phyloP scores from a whole-genome alignment of 352 stramenopile species.

The Phytophthora crassamura region DNA sequence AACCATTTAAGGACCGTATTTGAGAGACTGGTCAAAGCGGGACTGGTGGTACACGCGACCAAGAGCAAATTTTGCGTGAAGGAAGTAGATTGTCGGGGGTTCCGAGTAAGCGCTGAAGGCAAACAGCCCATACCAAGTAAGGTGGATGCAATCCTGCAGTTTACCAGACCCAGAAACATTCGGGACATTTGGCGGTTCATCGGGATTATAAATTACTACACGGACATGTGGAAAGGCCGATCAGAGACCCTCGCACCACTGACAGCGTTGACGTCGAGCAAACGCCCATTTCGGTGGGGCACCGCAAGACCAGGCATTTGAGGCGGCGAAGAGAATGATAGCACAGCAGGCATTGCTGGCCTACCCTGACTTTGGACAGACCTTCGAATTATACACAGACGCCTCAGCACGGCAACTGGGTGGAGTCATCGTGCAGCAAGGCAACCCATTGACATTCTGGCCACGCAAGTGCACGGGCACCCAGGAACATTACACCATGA shows the following conservation, averaged over 20 bases:
- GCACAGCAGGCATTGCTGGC: neutral
- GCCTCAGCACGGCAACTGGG: neutral
- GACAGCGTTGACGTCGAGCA: neutral
- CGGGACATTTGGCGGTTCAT: conserved; percentile 5
- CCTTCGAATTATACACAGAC: conserved; percentile 7
- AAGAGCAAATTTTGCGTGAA: conserved; percentile 14
- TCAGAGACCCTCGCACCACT: neutral
- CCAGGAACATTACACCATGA: neutral
- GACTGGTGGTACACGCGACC: neutral
- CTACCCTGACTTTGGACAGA: neutral
- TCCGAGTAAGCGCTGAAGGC: neutral
- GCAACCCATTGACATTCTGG: conserved; percentile 2
- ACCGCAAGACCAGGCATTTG: neutral
- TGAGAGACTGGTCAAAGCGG: neutral
- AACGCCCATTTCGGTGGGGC: neutral
- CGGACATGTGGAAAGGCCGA: conserved; percentile 4
- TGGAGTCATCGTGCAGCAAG: conserved; percentile 3
- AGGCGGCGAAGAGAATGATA: conserved; percentile 1
- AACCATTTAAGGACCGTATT: conserved; percentile 1
- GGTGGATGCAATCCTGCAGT: neutral
- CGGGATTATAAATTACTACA: conserved; percentile 15
- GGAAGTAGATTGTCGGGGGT: conserved; percentile 7
- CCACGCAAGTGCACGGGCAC: neutral
- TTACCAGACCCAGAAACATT: neutral
- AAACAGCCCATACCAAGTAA: conserved; percentile 11